Evolutionary conservation across 805 yeast species (phyloP).

Genomic region (Spathaspora hagerdaliae): DNA sequence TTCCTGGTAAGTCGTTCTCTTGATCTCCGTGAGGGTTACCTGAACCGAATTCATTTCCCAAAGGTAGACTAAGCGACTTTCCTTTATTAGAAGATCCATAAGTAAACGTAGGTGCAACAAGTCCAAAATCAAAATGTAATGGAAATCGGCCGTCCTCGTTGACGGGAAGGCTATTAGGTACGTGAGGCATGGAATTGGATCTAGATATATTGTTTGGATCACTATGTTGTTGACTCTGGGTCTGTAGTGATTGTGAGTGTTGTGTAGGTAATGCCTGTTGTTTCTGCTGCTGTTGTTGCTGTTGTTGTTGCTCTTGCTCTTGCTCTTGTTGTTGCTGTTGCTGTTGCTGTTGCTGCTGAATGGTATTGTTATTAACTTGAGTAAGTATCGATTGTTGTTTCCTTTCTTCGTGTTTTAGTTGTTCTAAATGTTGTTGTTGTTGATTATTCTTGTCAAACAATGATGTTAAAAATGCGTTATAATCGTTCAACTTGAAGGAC

Average conservation of each 20-base stretch:
- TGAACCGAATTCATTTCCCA: not conserved
- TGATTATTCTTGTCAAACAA: slow-evolving; percentile 18
- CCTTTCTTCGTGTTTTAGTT: too few species aligned
- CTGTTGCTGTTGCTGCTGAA: not conserved
- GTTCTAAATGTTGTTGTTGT: not conserved
- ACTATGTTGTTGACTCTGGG: not conserved
- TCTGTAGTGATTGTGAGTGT: not conserved
- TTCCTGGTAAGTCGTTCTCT: not conserved
- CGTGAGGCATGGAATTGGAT: not conserved
- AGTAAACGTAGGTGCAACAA: slow-evolving; percentile 2
- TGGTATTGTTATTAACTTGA: not conserved
- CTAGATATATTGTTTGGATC: not conserved
- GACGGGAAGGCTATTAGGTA: not conserved
- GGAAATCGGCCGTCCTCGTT: slow-evolving; percentile 10
- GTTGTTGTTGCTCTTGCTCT: not conserved
- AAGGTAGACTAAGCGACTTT: not conserved
- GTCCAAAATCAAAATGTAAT: slow-evolving; percentile 21
- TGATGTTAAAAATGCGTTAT: slow-evolving; percentile 23
- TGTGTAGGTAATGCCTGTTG: slow-evolving; percentile 3
- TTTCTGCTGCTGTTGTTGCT: not conserved
- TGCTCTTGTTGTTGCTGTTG: slow-evolving; percentile 4
- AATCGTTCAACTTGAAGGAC: slow-evolving; percentile 27
- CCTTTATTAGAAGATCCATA: not conserved
- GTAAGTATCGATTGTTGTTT: too few species aligned
- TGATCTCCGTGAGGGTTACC: not conserved